These are phyloP conservation scores for Oldenlandia corymbosa DNA, from an alignment of 257 asterid species.

Conservation along the genomic window DNA sequence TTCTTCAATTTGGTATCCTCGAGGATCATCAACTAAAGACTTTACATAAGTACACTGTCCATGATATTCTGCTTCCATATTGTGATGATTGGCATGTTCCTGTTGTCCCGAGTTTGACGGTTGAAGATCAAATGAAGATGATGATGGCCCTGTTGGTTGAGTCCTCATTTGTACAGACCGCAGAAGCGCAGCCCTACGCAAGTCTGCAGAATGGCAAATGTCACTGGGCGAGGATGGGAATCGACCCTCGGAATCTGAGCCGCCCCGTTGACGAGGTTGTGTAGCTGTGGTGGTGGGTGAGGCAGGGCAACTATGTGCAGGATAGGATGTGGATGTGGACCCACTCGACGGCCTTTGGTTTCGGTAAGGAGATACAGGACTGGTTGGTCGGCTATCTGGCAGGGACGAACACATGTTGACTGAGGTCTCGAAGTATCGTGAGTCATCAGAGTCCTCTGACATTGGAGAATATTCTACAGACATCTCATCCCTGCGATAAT, in stretches of 20 bases:
- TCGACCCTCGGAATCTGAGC: slow-evolving; percentile 85
- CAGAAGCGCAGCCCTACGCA: slow-evolving; percentile 81
- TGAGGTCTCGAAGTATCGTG: slow-evolving; percentile 56
- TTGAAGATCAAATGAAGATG: slow-evolving; percentile 44
- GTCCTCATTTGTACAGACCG: slow-evolving; percentile 92
- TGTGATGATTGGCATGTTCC: slow-evolving; percentile 41
- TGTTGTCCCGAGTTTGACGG: slow-evolving; percentile 45
- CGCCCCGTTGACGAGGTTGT: slow-evolving; percentile 75
- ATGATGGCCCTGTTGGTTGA: slow-evolving; percentile 52
- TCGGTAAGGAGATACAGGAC: slow-evolving; percentile 88
- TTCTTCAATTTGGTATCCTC: slow-evolving; percentile 44
- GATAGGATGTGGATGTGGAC: slow-evolving; percentile 40
- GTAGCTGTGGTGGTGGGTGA: slow-evolving; percentile 39
- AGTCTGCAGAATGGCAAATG: slow-evolving; percentile 94
- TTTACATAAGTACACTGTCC: slow-evolving; percentile 52
- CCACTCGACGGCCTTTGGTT: slow-evolving; percentile 55
- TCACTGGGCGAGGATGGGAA: slow-evolving; percentile 98
- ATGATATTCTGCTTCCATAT: slow-evolving; percentile 57
- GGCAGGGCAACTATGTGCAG: slow-evolving; percentile 31
- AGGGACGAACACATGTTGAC: slow-evolving; percentile 53
- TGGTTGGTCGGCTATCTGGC: slow-evolving; percentile 77
- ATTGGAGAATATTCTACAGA: slow-evolving; percentile 81
- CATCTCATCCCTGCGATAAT: slow-evolving; percentile 78
- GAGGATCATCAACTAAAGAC: slow-evolving; percentile 46
- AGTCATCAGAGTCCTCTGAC: slow-evolving; percentile 96